Conservation (phyloP, 352 stramenopile genomes). For the Phytophthora cajani region DNA sequence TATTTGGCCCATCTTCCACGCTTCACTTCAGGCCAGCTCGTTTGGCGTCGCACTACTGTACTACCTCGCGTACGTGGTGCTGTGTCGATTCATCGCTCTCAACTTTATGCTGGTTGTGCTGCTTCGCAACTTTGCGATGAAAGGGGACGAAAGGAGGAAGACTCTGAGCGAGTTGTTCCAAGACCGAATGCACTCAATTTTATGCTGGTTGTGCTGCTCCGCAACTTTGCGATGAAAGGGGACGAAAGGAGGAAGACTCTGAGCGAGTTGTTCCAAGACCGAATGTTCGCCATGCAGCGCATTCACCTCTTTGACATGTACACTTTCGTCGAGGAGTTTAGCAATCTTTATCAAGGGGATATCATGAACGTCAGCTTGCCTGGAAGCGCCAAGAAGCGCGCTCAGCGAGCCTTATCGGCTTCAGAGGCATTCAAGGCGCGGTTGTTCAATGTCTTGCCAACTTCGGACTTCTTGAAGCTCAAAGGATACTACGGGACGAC, state of each 20-base stretch:
- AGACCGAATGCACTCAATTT: constrained; percentile 88
- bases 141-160: constrained; percentile 80
- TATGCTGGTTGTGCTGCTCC: constrained; percentile 85
- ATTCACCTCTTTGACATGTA: constrained; percentile 85
- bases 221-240: constrained; percentile 88
- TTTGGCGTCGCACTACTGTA: constrained; percentile 67
- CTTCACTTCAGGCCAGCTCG: constrained; percentile 64
- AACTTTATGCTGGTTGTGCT: constrained; percentile 91
- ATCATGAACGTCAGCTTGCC: constrained; percentile 82
- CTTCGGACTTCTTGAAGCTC: constrained; percentile 71
- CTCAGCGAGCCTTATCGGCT: constrained; percentile 58
- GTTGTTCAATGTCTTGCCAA: constrained; percentile 67
- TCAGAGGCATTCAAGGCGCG: constrained; percentile 69
- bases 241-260: constrained; percentile 79
- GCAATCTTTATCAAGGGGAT: constrained; percentile 74
- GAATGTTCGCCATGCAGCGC: constrained; percentile 80
- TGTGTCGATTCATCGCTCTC: constrained; percentile 72
- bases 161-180: constrained; percentile 78
- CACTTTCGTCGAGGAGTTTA: constrained; percentile 77
- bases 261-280: constrained; percentile 77
- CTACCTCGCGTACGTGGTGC: constrained; percentile 79
- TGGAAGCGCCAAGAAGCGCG: constrained; percentile 63
- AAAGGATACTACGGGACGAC: constrained; percentile 55
- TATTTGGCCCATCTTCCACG: constrained; percentile 84
- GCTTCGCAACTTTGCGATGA: constrained; percentile 86